A percentile compares a stretch with the other conserved stretches of the same genome.
Evolutionary conservation across 2,329 filamentous ascomycete species (phyloP).

Genomic region (Pseudogymnoascus destructans): DNA sequence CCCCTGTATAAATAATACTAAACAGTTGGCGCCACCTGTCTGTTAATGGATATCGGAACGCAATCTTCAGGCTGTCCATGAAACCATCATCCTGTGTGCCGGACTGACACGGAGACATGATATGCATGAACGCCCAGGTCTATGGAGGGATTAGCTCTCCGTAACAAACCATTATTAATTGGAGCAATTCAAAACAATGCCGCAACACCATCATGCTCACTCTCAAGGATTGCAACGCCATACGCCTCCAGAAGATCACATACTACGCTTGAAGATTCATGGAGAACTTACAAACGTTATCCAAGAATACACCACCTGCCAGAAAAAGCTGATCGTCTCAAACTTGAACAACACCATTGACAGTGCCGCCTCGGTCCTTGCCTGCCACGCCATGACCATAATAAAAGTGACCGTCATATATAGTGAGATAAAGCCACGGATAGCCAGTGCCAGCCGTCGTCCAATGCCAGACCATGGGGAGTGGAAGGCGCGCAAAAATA

Average conservation of each 20-base stretch:
- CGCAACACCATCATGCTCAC: not conserved
- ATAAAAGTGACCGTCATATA: constrained; percentile 20
- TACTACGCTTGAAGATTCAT: not conserved
- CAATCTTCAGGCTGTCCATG: constrained; percentile 14
- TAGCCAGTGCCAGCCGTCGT: constrained; percentile 21
- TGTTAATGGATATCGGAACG: constrained; percentile 21
- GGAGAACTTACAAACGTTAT: constrained; percentile 22
- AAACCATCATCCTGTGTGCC: not conserved
- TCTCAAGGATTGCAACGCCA: not conserved
- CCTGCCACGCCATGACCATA: constrained; percentile 20
- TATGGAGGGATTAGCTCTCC: constrained; percentile 9
- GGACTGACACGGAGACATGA: constrained; percentile 22
- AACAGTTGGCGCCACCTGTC: constrained; percentile 17
- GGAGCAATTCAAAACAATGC: not conserved
- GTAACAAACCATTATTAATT: not conserved
- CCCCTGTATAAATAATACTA: constrained; percentile 25
- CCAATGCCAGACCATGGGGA: constrained; percentile 24
- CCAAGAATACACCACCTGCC: constrained; percentile 23
- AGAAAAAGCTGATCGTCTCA: constrained; percentile 21
- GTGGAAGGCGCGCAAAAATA: constrained; percentile 27
- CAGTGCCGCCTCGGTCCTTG: constrained; percentile 14
- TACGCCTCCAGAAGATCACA: not conserved
- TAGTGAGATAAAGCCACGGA: constrained; percentile 19
- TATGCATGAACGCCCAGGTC: constrained; percentile 26
- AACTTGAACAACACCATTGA: constrained; percentile 20